Evolutionary conservation across 805 yeast genomes (phyloP).

Genomic region (Spathaspora girioi): DNA sequence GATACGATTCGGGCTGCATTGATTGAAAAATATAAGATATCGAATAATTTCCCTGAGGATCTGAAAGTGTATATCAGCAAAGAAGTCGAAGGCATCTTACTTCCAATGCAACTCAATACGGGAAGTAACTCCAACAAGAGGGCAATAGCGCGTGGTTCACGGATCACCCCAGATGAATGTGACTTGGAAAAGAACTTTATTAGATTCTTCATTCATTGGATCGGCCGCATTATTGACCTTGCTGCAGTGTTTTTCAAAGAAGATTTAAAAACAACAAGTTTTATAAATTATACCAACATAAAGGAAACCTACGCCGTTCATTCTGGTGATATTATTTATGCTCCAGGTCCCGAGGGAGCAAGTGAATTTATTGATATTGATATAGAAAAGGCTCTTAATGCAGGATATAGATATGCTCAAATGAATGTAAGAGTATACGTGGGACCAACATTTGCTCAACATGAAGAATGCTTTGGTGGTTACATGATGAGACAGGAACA

Average conservation of each 20-base stretch:
- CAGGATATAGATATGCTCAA: slow-evolving; percentile 5
- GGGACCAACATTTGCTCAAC: slow-evolving; percentile 5
- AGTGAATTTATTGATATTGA: slow-evolving; percentile 9
- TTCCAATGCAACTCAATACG: slow-evolving; percentile 6
- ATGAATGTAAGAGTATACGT: slow-evolving; percentile 6
- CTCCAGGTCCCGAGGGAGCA: slow-evolving; percentile 9
- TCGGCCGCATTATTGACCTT: slow-evolving; percentile 7
- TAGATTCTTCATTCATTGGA: slow-evolving; percentile 9
- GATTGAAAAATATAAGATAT: background rate
- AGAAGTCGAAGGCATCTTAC: slow-evolving; percentile 1
- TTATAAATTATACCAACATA: slow-evolving; percentile 1
- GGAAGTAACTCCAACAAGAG: slow-evolving; percentile 6
- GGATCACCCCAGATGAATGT: background rate
- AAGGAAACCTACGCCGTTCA: slow-evolving; percentile 4
- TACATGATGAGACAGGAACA: slow-evolving; percentile 5
- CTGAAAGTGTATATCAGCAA: slow-evolving; percentile 3
- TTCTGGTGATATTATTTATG: slow-evolving; percentile 10
- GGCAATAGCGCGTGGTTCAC: slow-evolving; percentile 9
- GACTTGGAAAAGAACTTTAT: slow-evolving; percentile 2
- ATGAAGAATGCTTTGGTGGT: slow-evolving; percentile 8
- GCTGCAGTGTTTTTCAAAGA: slow-evolving; percentile 3
- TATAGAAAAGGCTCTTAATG: slow-evolving; percentile 3
- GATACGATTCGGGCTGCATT: background rate
- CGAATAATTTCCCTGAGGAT: background rate
- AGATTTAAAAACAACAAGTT: background rate